Conservation (phyloP, 352 stramenopile species). For the Globisporangium recalcitrans region DNA sequence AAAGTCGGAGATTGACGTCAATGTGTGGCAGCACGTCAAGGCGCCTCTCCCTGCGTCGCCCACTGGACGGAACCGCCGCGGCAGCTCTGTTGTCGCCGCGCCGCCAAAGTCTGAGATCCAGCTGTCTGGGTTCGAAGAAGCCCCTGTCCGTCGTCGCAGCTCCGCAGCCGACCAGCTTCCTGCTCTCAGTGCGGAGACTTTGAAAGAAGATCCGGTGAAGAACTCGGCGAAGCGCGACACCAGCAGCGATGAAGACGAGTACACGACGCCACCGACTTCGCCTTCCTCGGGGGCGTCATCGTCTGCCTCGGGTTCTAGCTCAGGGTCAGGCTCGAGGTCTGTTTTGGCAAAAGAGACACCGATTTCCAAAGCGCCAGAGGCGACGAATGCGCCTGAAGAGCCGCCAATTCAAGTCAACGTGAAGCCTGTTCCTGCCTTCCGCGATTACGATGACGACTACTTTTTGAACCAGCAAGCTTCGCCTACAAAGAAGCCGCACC, state of each 20-base stretch:
- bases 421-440: background rate
- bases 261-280: conserved; percentile 13
- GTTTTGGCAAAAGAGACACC: background rate
- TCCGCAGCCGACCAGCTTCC: conserved; percentile 15
- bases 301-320: background rate
- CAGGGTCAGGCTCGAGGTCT: background rate
- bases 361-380: background rate
- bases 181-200: background rate
- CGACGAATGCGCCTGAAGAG: background rate
- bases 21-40: conserved; percentile 10
- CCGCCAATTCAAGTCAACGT: conserved; percentile 1
- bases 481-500: conserved; percentile 1
- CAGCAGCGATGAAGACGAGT: conserved; percentile 15
- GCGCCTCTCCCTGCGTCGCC: background rate
- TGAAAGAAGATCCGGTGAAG: background rate
- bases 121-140: conserved; percentile 34
- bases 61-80: conserved; percentile 5
- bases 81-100: conserved; percentile 10
- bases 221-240: background rate
- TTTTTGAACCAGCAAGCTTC: conserved; percentile 3
- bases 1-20: conserved; percentile 29
- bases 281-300: conserved; percentile 12
- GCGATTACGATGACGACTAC: conserved; percentile 12
- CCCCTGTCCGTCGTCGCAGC: conserved; percentile 22
- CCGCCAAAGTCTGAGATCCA: conserved; percentile 53